Percentiles rank a stretch among this genome's conserved stretches.
phyloP scores from a whole-genome alignment of 257 asterid genomes.

The Perilla frutescens region DNA sequence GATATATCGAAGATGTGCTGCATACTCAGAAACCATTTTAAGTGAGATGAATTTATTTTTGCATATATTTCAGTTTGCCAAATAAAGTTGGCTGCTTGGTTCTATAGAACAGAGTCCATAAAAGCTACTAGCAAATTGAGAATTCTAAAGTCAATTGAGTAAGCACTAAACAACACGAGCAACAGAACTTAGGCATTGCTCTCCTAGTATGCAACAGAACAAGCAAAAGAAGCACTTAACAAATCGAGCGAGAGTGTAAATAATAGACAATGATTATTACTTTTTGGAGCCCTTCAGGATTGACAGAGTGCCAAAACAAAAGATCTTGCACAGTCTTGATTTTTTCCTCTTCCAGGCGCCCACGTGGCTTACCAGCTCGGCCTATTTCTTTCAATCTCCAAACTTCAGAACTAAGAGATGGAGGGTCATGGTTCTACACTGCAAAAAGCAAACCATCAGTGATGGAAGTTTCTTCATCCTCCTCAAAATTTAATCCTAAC shows the following conservation, averaged over 20 bases:
- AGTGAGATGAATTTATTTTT: too few species aligned
- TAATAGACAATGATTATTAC: slow-evolving; percentile 31
- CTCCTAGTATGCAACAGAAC: slow-evolving; percentile 13
- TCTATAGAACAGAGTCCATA: background rate
- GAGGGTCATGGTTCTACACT: background rate
- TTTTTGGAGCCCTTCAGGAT: slow-evolving; percentile 39
- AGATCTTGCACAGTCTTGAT: slow-evolving; percentile 45
- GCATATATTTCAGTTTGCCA: too few species aligned
- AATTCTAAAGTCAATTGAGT: background rate
- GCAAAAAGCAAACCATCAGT: background rate
- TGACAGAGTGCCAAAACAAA: slow-evolving; percentile 40
- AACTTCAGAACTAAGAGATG: slow-evolving; percentile 34
- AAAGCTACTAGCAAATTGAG: background rate
- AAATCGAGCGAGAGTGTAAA: background rate
- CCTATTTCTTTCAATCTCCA: slow-evolving; percentile 42
- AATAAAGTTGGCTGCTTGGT: too few species aligned
- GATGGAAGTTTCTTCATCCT: background rate
- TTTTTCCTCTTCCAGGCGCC: slow-evolving; percentile 20
- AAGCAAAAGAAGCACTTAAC: background rate
- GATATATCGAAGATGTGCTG: background rate
- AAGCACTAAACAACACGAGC: background rate
- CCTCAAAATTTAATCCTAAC: background rate
- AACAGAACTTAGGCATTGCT: background rate
- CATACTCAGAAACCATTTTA: background rate
- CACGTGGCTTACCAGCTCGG: slow-evolving; percentile 26